Evolutionary conservation across 2,329 filamentous ascomycete genomes (phyloP), one percentile per base, ranked within the genome.

Genomic region (Rhinocladiella similis): DNA sequence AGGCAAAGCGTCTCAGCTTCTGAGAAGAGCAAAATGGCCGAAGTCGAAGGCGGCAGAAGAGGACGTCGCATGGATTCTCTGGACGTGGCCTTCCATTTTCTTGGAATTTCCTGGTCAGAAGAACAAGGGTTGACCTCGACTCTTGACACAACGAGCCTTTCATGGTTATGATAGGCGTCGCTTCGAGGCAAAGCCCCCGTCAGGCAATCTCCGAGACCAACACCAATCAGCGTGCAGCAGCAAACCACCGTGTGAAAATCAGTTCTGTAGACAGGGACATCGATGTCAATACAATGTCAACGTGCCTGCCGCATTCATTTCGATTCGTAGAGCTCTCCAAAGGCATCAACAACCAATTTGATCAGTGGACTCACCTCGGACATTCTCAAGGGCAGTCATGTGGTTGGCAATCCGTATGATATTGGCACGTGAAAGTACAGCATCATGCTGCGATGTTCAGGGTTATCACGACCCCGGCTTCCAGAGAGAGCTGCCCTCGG

Each of bases 251-350:
- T 19, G 47, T 18, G 20, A 25, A 25, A 18, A 39, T 35, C 25
- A n/a, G 27, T 25, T 19, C 36, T 12, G 47, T 38, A 47, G 54
- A 53, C 25, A 9, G 36, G 43, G 13, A 20, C 20, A 50, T 16
- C 29, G 20, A 55, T 49, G 12, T 22, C 29, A 42, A 46, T 33
- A 43, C 35, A 51, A 46, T 45, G 42, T 53, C 45, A 59, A 56
- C 49, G 52, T 59, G 56, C 52, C 41, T 16, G 18, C 9, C 49
- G 20, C 20, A 20, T 12, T 2, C n/a, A 27, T 39, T 46, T 19
- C 45, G 22, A 57, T 57, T 57, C 54, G 54, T 45, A 53, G 49
- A 38, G 38, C 33, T 13, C 18, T 13, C 22, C 12, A 41, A 53
- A 16, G 3, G 25, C 42, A 42, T 14, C 36, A 50, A 4, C 22